Percentiles rank a stretch among this genome's conserved stretches.
These are phyloP conservation scores for Pestalotiopsis sp. DNA, from an alignment of 2,329 filamentous ascomycete genomes.

Conservation along the genomic window DNA sequence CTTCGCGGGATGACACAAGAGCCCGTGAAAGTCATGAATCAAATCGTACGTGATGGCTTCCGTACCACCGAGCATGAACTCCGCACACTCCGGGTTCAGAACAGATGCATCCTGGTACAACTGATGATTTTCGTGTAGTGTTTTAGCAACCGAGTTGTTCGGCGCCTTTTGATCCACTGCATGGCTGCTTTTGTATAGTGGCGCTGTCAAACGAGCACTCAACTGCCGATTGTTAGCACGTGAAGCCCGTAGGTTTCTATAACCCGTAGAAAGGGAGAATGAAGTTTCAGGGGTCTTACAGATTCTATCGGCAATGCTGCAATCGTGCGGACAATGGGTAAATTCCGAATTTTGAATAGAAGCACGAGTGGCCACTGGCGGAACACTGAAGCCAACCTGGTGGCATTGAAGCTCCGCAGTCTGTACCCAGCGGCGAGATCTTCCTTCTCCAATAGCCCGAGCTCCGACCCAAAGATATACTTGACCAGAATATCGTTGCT, in stretches of 20 bases:
- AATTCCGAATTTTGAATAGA: constrained; percentile 1
- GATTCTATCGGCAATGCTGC: neutral
- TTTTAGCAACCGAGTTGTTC: neutral
- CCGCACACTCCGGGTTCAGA: constrained; percentile 6
- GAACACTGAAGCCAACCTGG: constrained; percentile 1
- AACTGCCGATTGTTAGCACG: neutral
- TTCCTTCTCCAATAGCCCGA: neutral
- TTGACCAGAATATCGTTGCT: constrained; percentile 5
- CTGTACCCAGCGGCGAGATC: neutral
- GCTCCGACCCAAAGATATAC: constrained; percentile 9
- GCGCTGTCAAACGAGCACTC: neutral
- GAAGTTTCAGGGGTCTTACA: neutral
- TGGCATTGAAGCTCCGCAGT: constrained; percentile 1
- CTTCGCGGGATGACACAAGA: neutral
- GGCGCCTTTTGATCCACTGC: neutral
- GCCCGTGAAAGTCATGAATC: constrained; percentile 2
- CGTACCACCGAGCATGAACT: constrained; percentile 9
- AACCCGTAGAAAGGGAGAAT: too few species aligned
- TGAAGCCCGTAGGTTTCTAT: neutral
- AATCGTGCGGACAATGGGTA: neutral
- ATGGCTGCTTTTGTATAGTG: neutral
- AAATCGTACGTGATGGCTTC: constrained; percentile 3
- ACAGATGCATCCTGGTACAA: neutral
- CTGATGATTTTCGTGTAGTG: neutral
- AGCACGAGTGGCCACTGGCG: constrained; percentile 1